These are phyloP conservation scores for Metarhizium sp. DNA, from an alignment of 2,329 filamentous ascomycete species.

Conservation along the genomic window DNA sequence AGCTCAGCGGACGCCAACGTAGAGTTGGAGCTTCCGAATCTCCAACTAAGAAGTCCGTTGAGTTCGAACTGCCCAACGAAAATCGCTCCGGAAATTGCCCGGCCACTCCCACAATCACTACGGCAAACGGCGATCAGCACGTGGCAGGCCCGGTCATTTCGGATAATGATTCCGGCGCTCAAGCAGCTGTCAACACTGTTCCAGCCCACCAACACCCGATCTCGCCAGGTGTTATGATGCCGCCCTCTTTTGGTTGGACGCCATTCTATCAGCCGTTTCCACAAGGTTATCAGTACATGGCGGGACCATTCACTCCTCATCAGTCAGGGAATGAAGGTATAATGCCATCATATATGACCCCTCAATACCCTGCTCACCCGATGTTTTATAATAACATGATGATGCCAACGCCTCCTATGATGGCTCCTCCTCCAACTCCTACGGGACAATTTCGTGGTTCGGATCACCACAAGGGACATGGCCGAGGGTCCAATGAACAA, in stretches of 20 bases:
- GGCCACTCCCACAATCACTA: background rate
- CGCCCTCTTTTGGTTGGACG: background rate
- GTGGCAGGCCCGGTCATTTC: background rate
- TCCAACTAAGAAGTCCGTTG: conserved; percentile 6
- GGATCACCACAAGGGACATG: background rate
- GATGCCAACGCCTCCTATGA: background rate
- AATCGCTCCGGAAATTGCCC: background rate
- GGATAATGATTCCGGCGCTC: background rate
- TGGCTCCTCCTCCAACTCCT: background rate
- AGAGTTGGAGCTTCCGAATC: background rate
- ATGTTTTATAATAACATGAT: background rate
- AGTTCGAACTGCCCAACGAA: conserved; percentile 5
- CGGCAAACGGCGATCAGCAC: background rate
- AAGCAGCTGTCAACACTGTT: background rate
- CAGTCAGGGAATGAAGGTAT: background rate
- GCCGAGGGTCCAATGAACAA: background rate
- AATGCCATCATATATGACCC: background rate
- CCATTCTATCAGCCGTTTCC: background rate
- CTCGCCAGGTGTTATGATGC: background rate
- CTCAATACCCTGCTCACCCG: background rate
- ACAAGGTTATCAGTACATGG: background rate
- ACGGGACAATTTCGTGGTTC: background rate
- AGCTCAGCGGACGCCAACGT: background rate
- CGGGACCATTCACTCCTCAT: background rate
- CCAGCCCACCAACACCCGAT: background rate